Conservation (phyloP, 2,329 filamentous ascomycete genomes). For the Aureobasidium sp. region DNA sequence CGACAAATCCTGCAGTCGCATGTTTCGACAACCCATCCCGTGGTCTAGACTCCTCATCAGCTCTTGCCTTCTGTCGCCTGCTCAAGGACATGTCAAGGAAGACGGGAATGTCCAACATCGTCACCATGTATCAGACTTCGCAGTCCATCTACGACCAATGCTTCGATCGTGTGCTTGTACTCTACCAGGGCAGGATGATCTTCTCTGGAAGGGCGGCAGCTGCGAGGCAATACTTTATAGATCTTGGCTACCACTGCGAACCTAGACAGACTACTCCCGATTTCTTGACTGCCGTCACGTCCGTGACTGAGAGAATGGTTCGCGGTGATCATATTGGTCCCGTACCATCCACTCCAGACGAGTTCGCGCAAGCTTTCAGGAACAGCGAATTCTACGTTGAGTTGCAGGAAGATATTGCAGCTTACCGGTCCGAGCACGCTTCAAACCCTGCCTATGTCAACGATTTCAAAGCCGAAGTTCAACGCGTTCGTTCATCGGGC, state of each 20-base stretch:
- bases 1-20: conserved; percentile 35
- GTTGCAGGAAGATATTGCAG: conserved; percentile 44
- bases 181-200: conserved; percentile 73
- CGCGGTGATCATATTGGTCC: conserved; percentile 52
- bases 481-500: conserved; percentile 1
- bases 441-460: conserved; percentile 9
- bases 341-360: conserved; percentile 62
- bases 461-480: conserved; percentile 12
- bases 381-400: conserved; percentile 29
- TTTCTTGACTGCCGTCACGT: conserved; percentile 67
- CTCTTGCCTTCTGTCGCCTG: conserved; percentile 52
- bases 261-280: conserved; percentile 62
- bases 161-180: conserved; percentile 68
- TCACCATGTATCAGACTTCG: conserved; percentile 51
- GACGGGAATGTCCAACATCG: conserved; percentile 43
- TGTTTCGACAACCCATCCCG: conserved; percentile 44
- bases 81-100: conserved; percentile 46
- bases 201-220: conserved; percentile 58
- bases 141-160: conserved; percentile 52
- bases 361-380: conserved; percentile 53
- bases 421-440: conserved; percentile 36
- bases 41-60: conserved; percentile 51
- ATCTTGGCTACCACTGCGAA: conserved; percentile 62
- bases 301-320: conserved; percentile 52
- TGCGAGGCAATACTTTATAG: conserved; percentile 59